These are phyloP conservation scores for Smallanthus sonchifolius DNA, from an alignment of 129 eudicot species.

Conservation along the genomic window DNA sequence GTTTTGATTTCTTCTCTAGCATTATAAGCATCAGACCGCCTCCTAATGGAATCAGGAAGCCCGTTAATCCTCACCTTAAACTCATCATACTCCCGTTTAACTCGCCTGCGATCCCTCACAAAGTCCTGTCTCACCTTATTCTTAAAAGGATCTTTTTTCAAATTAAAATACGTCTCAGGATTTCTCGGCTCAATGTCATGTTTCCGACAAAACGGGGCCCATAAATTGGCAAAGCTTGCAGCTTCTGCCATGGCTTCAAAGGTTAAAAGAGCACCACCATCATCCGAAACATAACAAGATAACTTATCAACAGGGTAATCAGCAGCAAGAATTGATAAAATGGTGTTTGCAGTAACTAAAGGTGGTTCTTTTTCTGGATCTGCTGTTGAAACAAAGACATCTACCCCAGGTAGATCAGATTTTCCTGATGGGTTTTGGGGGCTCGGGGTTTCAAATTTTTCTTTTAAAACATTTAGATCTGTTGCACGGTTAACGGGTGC, in stretches of 20 bases:
- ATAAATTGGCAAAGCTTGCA: slow-evolving; percentile 61
- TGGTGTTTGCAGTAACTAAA: slow-evolving; percentile 70
- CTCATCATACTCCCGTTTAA: slow-evolving; percentile 67
- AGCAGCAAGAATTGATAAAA: slow-evolving; percentile 56
- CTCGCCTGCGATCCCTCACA: slow-evolving; percentile 65
- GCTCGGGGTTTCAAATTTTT: slow-evolving; percentile 56
- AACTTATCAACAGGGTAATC: slow-evolving; percentile 66
- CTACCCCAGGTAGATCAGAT: slow-evolving; percentile 67
- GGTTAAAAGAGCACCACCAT: slow-evolving; percentile 64
- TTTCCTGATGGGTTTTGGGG: slow-evolving; percentile 57
- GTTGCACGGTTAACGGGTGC: slow-evolving; percentile 66
- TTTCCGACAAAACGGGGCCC: slow-evolving; percentile 72
- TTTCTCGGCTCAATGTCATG: slow-evolving; percentile 66
- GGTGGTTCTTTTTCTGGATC: slow-evolving; percentile 82
- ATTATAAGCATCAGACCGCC: slow-evolving; percentile 70
- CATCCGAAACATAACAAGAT: slow-evolving; percentile 67
- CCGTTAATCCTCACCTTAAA: slow-evolving; percentile 66
- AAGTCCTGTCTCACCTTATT: slow-evolving; percentile 59
- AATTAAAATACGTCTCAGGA: slow-evolving; percentile 55
- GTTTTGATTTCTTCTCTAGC: slow-evolving; percentile 67
- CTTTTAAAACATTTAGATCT: slow-evolving; percentile 47
- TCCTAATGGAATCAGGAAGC: slow-evolving; percentile 59
- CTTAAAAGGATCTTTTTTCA: slow-evolving; percentile 58
- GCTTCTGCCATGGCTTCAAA: slow-evolving; percentile 82
- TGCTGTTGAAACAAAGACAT: slow-evolving; percentile 65